These are phyloP conservation scores for Tulasnella sp. DNA, from an alignment of 768 basidiomycete species.

Conservation along the genomic window DNA sequence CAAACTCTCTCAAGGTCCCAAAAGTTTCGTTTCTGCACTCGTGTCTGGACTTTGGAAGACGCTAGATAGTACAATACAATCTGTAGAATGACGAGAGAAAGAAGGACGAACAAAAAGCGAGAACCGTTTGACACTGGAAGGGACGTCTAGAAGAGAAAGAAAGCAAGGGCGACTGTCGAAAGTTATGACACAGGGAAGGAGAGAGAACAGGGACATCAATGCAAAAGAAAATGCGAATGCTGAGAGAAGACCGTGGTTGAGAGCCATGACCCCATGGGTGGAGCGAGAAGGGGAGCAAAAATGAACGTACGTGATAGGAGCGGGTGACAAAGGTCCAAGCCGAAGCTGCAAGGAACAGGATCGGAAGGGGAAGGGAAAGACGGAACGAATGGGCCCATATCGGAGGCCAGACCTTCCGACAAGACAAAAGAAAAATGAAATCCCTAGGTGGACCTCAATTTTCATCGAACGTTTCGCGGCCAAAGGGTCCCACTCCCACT, in stretches of 20 bases:
- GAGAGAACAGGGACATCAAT: not conserved
- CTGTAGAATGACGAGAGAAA: not conserved
- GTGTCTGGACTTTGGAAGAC: not conserved
- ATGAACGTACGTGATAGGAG: not conserved
- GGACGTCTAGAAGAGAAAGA: not conserved
- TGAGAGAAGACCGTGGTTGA: not conserved
- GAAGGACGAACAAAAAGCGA: not conserved
- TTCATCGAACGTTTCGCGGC: slow-evolving; percentile 13
- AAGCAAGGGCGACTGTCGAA: not conserved
- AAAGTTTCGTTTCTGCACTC: not conserved
- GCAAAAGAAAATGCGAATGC: slow-evolving; percentile 1
- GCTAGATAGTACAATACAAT: not conserved
- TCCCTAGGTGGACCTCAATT: not conserved
- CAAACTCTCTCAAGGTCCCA: not conserved
- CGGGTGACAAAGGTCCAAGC: not conserved
- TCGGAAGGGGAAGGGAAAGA: not conserved
- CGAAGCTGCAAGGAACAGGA: not conserved
- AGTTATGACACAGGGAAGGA: not conserved
- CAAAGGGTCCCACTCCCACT: slow-evolving; percentile 4
- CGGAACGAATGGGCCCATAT: not conserved
- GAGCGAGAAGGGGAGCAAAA: not conserved
- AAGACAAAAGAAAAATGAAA: not conserved
- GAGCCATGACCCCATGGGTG: not conserved
- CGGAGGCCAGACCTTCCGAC: not conserved
- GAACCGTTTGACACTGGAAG: not conserved